Percentiles rank a stretch among this genome's conserved stretches.
Evolutionary conservation across 805 yeast genomes (phyloP).

Genomic region (Yamadazyma paraphyllophila): DNA sequence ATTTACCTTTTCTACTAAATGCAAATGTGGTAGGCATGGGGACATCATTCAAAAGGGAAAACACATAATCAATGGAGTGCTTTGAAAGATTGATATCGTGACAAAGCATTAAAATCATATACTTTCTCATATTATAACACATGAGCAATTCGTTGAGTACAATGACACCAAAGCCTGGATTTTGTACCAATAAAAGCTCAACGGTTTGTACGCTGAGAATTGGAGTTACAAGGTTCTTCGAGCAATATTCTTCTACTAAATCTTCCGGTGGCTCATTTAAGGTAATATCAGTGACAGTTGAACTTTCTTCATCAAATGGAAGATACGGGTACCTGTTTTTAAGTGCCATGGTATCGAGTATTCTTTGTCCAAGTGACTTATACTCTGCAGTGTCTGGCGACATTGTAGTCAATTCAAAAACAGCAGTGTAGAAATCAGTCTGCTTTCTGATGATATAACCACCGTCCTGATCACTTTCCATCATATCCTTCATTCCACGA

Average conservation of each 20-base stretch:
- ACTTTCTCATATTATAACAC: constrained; percentile 63
- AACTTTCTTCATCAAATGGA: not conserved
- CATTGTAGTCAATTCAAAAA: not conserved
- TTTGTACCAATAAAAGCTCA: constrained; percentile 50
- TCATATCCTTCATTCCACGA: not conserved
- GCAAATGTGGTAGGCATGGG: constrained; percentile 23
- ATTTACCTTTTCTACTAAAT: constrained; percentile 57
- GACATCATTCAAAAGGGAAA: constrained; percentile 57
- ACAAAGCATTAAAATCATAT: constrained; percentile 65
- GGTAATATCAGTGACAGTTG: not conserved
- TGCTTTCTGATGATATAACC: not conserved
- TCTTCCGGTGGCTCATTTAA: not conserved
- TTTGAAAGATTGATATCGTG: constrained; percentile 54
- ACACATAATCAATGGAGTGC: constrained; percentile 59
- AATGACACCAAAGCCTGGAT: constrained; percentile 52
- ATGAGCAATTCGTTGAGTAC: constrained; percentile 70
- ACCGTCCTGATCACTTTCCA: not conserved
- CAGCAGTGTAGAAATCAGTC: not conserved
- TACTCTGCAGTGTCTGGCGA: constrained; percentile 1
- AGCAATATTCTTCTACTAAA: constrained; percentile 6
- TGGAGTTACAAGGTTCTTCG: constrained; percentile 29
- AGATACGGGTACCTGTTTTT: constrained; percentile 1
- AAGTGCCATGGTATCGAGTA: constrained; percentile 1
- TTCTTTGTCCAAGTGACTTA: constrained; percentile 1
- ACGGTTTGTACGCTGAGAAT: constrained; percentile 40